Percentiles rank a stretch among this genome's conserved stretches.
Conservation (phyloP, 768 basidiomycete genomes). For the Sarcodon sp. region DNA sequence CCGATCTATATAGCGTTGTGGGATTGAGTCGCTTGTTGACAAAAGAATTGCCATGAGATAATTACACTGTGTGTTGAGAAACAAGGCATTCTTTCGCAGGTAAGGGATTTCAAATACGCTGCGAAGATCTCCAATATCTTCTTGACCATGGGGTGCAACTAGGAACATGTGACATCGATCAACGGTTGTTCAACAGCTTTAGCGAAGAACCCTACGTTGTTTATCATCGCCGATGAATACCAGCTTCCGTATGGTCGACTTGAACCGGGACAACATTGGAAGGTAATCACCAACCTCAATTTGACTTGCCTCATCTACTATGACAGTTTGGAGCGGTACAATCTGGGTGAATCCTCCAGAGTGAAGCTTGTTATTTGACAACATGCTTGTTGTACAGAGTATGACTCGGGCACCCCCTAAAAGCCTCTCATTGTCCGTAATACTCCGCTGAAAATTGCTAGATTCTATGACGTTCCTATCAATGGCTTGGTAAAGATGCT, state of each 20-base stretch:
- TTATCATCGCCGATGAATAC: slow-evolving; percentile 20
- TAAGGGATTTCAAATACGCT: slow-evolving; percentile 22
- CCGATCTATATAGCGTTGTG: slow-evolving; percentile 14
- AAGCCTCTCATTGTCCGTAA: slow-evolving; percentile 3
- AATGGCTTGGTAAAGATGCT: slow-evolving; percentile 30
- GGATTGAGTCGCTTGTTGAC: slow-evolving; percentile 13
- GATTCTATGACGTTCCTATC: slow-evolving; percentile 22
- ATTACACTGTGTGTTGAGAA: slow-evolving; percentile 16
- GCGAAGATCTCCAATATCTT: slow-evolving; percentile 13
- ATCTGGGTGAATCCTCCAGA: slow-evolving; percentile 9
- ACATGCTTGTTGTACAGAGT: slow-evolving; percentile 35
- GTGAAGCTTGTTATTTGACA: slow-evolving; percentile 16
- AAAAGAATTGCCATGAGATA: slow-evolving; percentile 8
- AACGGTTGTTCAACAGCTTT: neutral
- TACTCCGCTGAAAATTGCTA: slow-evolving; percentile 12
- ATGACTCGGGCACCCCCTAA: slow-evolving; percentile 22
- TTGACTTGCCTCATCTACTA: slow-evolving; percentile 36
- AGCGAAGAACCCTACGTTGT: slow-evolving; percentile 15
- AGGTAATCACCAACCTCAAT: slow-evolving; percentile 29
- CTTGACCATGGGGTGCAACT: slow-evolving; percentile 24
- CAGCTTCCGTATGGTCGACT: slow-evolving; percentile 11
- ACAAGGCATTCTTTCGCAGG: slow-evolving; percentile 11
- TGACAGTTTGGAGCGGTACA: slow-evolving; percentile 22
- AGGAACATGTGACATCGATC: neutral
- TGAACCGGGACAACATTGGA: slow-evolving; percentile 14